These are phyloP conservation scores for Lomentospora prolificans DNA, from an alignment of 2,329 filamentous ascomycete genomes.

Conservation along the genomic window DNA sequence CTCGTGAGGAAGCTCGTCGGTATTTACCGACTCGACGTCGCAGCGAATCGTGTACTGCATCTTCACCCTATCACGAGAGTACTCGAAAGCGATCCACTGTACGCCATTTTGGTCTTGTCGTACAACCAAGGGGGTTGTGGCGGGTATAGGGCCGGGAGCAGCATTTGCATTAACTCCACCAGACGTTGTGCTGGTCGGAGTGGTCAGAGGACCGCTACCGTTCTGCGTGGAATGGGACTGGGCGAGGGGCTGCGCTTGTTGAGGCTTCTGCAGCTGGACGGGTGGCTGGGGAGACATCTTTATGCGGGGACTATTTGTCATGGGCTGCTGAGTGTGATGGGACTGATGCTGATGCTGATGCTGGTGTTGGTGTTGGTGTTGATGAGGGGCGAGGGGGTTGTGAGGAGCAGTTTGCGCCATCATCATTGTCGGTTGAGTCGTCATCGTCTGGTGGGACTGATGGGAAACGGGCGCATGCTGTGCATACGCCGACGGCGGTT, in stretches of 20 bases:
- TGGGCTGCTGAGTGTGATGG: constrained; percentile 37
- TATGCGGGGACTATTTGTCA: constrained; percentile 51
- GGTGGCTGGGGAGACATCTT: constrained; percentile 56
- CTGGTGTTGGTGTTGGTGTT: constrained; percentile 27
- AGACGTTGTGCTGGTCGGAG: constrained; percentile 32
- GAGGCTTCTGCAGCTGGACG: constrained; percentile 49
- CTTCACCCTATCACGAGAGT: constrained; percentile 92
- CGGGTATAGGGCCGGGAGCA: constrained; percentile 90
- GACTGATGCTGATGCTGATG: constrained; percentile 13
- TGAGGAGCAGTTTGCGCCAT: constrained; percentile 51
- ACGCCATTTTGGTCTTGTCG: constrained; percentile 93
- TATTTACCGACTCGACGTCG: constrained; percentile 92
- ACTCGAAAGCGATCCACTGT: constrained; percentile 98
- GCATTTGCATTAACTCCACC: constrained; percentile 72
- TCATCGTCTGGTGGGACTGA: constrained; percentile 48
- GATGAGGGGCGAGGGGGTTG: constrained; percentile 49
- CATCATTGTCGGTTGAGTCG: constrained; percentile 56
- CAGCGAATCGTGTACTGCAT: constrained; percentile 99
- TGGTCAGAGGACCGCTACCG: constrained; percentile 29
- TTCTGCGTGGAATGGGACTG: constrained; percentile 29
- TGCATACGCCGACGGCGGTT: constrained; percentile 48
- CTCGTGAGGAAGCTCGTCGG: constrained; percentile 71
- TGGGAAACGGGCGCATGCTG: constrained; percentile 43
- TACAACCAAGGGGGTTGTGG: constrained; percentile 89
- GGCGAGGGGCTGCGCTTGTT: constrained; percentile 29